Evolutionary conservation across 495 filamentous ascomycete species (phyloP).

Genomic region (Penicillium ucsense): DNA sequence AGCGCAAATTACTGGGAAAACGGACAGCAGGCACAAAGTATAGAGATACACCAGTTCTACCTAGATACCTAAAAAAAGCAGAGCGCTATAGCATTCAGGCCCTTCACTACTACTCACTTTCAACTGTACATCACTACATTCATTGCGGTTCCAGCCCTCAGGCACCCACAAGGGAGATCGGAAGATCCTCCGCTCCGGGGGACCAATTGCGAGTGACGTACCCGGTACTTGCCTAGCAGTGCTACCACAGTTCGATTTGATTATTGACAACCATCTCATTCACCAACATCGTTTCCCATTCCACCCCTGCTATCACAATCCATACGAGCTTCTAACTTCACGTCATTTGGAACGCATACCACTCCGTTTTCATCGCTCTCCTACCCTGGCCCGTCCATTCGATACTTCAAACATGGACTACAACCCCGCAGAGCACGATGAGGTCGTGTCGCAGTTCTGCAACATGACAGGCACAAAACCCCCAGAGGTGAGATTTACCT

Average conservation of each 20-base stretch:
- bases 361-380: too few species aligned
- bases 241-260: conserved; percentile 10
- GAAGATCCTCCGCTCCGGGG: conserved; percentile 27
- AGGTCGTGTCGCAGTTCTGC: conserved; percentile 63
- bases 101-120: not conserved
- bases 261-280: not conserved
- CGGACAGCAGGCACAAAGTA: too few species aligned
- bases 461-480: conserved; percentile 56
- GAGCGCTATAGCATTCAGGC: not conserved
- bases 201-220: conserved; percentile 44
- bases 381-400: not conserved
- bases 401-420: conserved; percentile 40
- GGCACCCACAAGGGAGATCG: conserved; percentile 5
- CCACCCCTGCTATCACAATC: not conserved
- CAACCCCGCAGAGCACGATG: conserved; percentile 50
- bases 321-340: not conserved
- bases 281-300: not conserved
- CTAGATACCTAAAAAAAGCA: not conserved
- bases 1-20: too few species aligned
- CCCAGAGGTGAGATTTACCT: conserved; percentile 45
- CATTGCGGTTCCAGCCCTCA: not conserved
- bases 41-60: too few species aligned
- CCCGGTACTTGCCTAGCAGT: conserved; percentile 10
- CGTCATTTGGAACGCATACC: too few species aligned
- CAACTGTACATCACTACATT: too few species aligned